Base-by-base conservation (phyloP, 305 asterid genomes). In the Fraxinus platypoda region DNA sequence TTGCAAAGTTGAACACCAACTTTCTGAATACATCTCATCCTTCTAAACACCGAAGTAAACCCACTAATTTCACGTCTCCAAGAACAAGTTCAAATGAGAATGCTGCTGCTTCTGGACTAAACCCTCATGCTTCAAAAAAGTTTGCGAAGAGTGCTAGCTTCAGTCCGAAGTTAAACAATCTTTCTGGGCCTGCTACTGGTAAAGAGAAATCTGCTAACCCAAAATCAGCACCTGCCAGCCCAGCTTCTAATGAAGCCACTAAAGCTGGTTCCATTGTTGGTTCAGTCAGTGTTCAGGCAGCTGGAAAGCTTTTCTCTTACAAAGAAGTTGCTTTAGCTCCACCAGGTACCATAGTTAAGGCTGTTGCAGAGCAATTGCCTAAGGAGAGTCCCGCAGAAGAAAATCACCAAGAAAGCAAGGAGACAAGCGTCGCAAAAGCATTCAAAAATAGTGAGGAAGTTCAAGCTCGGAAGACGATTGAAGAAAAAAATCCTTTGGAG, bases 251-350 rank as follows among this genome's bases (percentile, higher is more conserved):
- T 81, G 94, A 91, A 89, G 85, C 80, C 30, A 78, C 85, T 72
- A 92, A 90, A 84, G 86, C 90, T 75, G 78, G 79, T 59, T 86
- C 94, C 64, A 70, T 82, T 78, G 86, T 82, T 84, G 87, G 92
- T 88, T 87, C 95, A 9, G 90, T 87, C 78, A 93, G 92, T 62
- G 90, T 88, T 89, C 94, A 91, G 81, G 89, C 92, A 80, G 89
- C 95, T 43, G 93, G 95, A 85, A 95, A 95, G 85, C 90, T 86
- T 17, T 95, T 95, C 83, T 93, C 98, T 1, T 95, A 95, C 89
- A 95, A 93, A 86, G 98, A 95, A 85, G 98, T 95, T 81, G 98
- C 98, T 86, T 83, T 95, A 77, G 98, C 96, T 83, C 92, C 93
- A 73, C 97, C 98, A 23, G 97, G 90, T 75, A 89, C 92, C 82